phyloP scores from a whole-genome alignment of 306 rosid species.

The Macrotyloma uniflorum region DNA sequence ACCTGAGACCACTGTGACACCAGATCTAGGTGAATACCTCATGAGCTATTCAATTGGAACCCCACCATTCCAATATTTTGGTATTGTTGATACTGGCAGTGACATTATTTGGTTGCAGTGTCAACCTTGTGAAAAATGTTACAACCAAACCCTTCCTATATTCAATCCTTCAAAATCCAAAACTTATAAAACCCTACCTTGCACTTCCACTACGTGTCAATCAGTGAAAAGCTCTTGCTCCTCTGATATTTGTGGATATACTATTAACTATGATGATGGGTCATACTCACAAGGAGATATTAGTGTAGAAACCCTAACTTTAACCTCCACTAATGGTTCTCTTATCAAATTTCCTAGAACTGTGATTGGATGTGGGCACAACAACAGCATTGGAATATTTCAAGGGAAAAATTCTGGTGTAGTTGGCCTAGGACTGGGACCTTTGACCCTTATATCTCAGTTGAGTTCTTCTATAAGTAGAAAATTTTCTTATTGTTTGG shows the following conservation, averaged over 20 bases:
- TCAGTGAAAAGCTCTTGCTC: background rate
- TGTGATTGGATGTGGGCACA: background rate
- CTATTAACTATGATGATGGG: background rate
- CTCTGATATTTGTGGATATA: background rate
- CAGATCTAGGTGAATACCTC: slow-evolving; percentile 44
- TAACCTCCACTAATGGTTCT: background rate
- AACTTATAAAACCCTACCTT: slow-evolving; percentile 28
- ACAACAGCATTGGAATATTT: background rate
- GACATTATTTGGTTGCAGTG: slow-evolving; percentile 66
- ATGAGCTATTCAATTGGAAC: slow-evolving; percentile 56
- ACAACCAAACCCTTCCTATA: slow-evolving; percentile 41
- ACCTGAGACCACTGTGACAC: background rate
- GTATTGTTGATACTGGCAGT: slow-evolving; percentile 63
- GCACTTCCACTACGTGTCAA: background rate
- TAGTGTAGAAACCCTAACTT: background rate
- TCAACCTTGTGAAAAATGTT: slow-evolving; percentile 25
- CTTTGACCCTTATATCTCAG: background rate
- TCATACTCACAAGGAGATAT: background rate
- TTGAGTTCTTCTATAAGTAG: background rate
- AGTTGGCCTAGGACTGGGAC: background rate
- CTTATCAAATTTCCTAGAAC: background rate
- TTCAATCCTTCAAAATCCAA: slow-evolving; percentile 51
- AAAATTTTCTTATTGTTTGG: background rate
- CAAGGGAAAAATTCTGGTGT: background rate
- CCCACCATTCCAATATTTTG: slow-evolving; percentile 45